A percentile compares a stretch with the other conserved stretches of the same genome.
Conservation (phyloP, 1,284 basidiomycete species). For the Omphalotus olearius region DNA sequence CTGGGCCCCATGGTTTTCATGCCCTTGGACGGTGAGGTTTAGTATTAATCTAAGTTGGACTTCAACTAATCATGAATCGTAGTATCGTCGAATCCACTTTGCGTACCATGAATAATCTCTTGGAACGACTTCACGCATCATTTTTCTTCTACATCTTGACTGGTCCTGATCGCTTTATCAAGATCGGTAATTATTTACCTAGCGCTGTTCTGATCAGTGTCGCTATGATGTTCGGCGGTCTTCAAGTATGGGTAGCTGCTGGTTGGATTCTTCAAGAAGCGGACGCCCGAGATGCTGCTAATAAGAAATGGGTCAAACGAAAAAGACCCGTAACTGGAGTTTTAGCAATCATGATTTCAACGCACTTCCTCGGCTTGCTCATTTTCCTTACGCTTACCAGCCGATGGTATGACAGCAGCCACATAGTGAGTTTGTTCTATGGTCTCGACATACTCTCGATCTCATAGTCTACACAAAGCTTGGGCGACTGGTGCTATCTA, state of each 20-base stretch:
- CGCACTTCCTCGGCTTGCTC: constrained; percentile 47
- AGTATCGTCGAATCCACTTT: constrained; percentile 84
- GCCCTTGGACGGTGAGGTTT: constrained; percentile 72
- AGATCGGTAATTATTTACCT: constrained; percentile 87
- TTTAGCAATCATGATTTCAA: constrained; percentile 48
- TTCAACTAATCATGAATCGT: background rate
- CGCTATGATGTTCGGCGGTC: constrained; percentile 78
- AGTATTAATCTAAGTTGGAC: background rate
- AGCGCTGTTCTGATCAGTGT: constrained; percentile 80
- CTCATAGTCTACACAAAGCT: constrained; percentile 16
- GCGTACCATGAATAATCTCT: constrained; percentile 86
- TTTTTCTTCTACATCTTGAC: constrained; percentile 93
- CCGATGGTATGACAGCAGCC: constrained; percentile 32
- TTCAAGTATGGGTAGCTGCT: constrained; percentile 67
- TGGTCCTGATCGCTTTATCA: constrained; percentile 73
- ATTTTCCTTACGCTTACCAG: constrained; percentile 44
- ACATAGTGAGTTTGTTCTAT: too few relatives aligned
- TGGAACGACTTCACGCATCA: constrained; percentile 91
- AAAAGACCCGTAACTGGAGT: constrained; percentile 47
- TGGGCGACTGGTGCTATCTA: constrained; percentile 17
- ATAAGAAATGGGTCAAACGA: constrained; percentile 24
- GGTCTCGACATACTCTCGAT: constrained; percentile 13
- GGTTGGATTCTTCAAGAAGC: constrained; percentile 40
- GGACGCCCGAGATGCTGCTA: constrained; percentile 14
- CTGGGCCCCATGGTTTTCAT: constrained; percentile 94